Evolutionary conservation across 2,329 filamentous ascomycete species (phyloP).

Genomic region (Monosporascus sp.): DNA sequence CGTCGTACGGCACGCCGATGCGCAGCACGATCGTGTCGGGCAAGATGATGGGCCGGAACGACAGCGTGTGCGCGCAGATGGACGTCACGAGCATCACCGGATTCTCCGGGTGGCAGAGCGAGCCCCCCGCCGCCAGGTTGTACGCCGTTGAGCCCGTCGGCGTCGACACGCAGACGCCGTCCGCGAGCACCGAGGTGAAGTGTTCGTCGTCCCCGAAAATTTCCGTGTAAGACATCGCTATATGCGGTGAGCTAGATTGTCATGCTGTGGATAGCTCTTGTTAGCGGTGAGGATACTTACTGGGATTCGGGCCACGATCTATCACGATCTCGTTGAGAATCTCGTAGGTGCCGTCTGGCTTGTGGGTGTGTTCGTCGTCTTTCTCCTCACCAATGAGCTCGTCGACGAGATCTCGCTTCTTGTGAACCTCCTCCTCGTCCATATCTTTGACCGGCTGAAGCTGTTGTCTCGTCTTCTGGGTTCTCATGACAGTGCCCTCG

Average conservation of each 20-base stretch:
- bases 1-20: constrained; percentile 90
- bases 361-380: constrained; percentile 79
- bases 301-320: constrained; percentile 88
- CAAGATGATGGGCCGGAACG: constrained; percentile 92
- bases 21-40: constrained; percentile 93
- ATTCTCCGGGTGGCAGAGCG: constrained; percentile 91
- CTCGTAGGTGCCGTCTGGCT: constrained; percentile 76
- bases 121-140: constrained; percentile 92
- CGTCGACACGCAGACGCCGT: constrained; percentile 89
- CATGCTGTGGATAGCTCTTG: background rate
- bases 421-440: constrained; percentile 32
- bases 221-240: constrained; percentile 86
- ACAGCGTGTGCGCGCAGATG: constrained; percentile 91
- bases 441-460: constrained; percentile 13
- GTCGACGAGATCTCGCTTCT: constrained; percentile 68
- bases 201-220: constrained; percentile 93
- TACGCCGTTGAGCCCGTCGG: constrained; percentile 94
- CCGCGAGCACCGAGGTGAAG: constrained; percentile 88
- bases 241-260: constrained; percentile 2
- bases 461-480: constrained; percentile 42
- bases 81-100: constrained; percentile 92
- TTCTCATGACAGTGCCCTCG: constrained; percentile 90
- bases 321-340: constrained; percentile 97
- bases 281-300: constrained; percentile 42
- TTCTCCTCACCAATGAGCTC: constrained; percentile 83